Base-by-base conservation (phyloP, 345 rosid genomes). In the Populus simonii region DNA sequence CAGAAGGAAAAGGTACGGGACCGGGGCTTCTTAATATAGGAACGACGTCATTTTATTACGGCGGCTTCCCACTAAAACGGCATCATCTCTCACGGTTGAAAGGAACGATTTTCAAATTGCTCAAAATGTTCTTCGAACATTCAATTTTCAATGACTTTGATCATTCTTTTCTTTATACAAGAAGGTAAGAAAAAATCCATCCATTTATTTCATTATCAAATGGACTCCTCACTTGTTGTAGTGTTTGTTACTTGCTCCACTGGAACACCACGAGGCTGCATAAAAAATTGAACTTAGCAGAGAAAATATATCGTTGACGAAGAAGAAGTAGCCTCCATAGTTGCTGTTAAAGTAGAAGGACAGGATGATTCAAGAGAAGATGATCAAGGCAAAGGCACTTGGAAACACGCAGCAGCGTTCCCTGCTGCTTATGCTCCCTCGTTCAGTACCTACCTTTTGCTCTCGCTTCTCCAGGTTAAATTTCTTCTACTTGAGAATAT, bases 341-440 rank as follows among this genome's bases (percentile, higher is more conserved):
- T 20, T n/a, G 15, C 1, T 8, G 68, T 16, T 16, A 20, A 51
- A 68, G 43, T 2, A 36, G 74, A 1, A 39, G 27, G 45, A 68
- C 33, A 17, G 25, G 80, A 35, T 66, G 79, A 47, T 33, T 66
- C 74, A 18, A 68, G 41, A 57, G 36, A 35, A 13, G 43, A 13
- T 5, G 55, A 71, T 9, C 85, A 63, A 66, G 81, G 89, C 7
- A 85, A 77, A 81, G 89, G 88, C 20, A 85, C 88, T 27, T 85
- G 91, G 91, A 89, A 83, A 80, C 89, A 89, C 71, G 87, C 89
- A 47, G 87, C 89, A 68, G 91, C 88, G 17, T 85, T 87, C 29
- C 91, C 88, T 36, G 88, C 91, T 47, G 91, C 89, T 71, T 89
- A 85, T 74, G 89, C 89, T 62, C 89, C 89, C 66, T 68, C 36